Conservation (phyloP, 257 asterid species). For the Fraxinus cuspidata region DNA sequence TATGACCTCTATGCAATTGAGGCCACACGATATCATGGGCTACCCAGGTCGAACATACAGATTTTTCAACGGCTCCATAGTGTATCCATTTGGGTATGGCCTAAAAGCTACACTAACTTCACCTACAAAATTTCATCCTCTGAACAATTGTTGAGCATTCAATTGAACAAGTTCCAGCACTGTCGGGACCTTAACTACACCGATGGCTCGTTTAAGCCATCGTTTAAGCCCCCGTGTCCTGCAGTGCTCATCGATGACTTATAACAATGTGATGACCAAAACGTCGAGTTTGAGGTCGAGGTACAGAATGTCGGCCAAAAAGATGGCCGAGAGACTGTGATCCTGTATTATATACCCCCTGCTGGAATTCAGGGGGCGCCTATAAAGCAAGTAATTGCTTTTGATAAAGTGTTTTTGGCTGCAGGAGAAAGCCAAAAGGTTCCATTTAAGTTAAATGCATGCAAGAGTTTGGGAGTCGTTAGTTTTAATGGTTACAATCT, state of each 20-base stretch:
- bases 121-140: constrained; percentile 13
- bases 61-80: constrained; percentile 40
- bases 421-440: constrained; percentile 27
- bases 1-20: constrained; percentile 39
- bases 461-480: constrained; percentile 38
- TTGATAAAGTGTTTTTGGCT: constrained; percentile 36
- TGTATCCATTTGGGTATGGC: constrained; percentile 50
- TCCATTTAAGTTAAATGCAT: constrained; percentile 32
- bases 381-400: constrained; percentile 33
- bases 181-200: constrained; percentile 38
- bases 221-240: constrained; percentile 26
- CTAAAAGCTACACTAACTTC: constrained; percentile 47
- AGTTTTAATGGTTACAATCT: constrained; percentile 30
- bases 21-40: constrained; percentile 31
- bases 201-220: constrained; percentile 1
- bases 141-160: neutral
- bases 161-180: constrained; percentile 31
- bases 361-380: constrained; percentile 32
- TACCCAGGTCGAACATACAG: constrained; percentile 54
- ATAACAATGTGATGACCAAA: neutral
- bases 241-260: constrained; percentile 33
- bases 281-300: constrained; percentile 22
- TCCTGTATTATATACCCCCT: constrained; percentile 37
- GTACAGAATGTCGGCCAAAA: constrained; percentile 34
- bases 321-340: constrained; percentile 37